Evolutionary conservation across 768 basidiomycete species (phyloP), one percentile per base, ranked within the genome.

Genomic region (Fomitopsis pulvina): DNA sequence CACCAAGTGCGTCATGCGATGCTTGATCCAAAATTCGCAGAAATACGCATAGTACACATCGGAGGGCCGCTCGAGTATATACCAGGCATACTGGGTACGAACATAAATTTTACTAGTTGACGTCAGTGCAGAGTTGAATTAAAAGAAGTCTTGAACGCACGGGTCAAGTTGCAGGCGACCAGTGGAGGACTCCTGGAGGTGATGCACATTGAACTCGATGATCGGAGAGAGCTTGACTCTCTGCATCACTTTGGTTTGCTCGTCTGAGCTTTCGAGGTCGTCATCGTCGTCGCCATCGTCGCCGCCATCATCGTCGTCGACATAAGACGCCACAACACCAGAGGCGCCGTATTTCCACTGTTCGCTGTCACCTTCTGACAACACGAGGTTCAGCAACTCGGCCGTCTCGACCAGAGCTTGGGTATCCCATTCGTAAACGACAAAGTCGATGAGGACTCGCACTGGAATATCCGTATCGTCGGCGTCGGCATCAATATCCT

Each of bases 51-150:
- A 42, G 54, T 87, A 87, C 2, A 47, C 28, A 1, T 45, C 40
- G 0, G 78, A 72, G 0, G 85, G 82, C 1, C 53, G 51, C 10
- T 73, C 70, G 2, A 88, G 70, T 48, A 87, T 82, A 53, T 88
- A 88, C 85, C 85, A 88, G 0, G 85, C 83, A 61, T 66, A 61
- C 39, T 69, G 40, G 0, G 86, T 87, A 40, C 76, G 72, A 25
- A 88, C 63, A 52, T 82, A 87, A 2, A 87, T 74, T 52, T 80
- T 78, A 21, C 85, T 87, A 45, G 25, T 4, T 20, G 11, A 24
- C 12, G 14, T 8, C 21, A 21, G 26, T 14, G n/a, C 27, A n/a
- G 25, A 4, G 8, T 20, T 18, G 24, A 29, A 18, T 4, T 12
- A 3, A 37, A 32, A n/a, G 2, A 2, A 50, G 22, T 30, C 20